A percentile compares a stretch with the other conserved stretches of the same genome.
phyloP scores from a whole-genome alignment of 495 filamentous ascomycete genomes.

The Lepidopterella palustris region DNA sequence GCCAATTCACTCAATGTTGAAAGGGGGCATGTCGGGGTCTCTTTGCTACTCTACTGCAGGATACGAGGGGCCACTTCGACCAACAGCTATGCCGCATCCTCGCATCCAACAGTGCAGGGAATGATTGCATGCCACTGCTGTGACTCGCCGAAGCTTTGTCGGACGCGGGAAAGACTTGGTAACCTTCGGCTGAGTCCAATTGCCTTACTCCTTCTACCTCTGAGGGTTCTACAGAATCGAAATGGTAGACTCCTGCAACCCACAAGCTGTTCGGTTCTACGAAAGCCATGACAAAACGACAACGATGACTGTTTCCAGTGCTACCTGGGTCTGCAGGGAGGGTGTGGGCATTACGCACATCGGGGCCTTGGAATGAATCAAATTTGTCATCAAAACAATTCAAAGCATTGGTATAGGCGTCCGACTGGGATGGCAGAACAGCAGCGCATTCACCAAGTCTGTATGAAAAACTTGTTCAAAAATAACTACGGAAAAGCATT shows the following conservation, averaged over 20 bases:
- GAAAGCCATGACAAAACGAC: slow-evolving; percentile 45
- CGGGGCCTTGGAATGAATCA: slow-evolving; percentile 45
- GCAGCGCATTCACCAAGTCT: background rate
- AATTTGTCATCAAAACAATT: slow-evolving; percentile 46
- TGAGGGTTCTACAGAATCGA: background rate
- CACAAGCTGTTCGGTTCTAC: slow-evolving; percentile 44
- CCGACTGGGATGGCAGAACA: slow-evolving; percentile 40
- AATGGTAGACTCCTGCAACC: slow-evolving; percentile 18
- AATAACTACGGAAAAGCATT: slow-evolving; percentile 40
- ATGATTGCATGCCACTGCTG: slow-evolving; percentile 16
- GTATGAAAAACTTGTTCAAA: slow-evolving; percentile 49
- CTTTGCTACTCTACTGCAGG: slow-evolving; percentile 14
- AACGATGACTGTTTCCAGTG: slow-evolving; percentile 48
- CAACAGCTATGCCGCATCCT: slow-evolving; percentile 27
- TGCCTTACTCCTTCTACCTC: background rate
- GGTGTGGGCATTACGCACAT: slow-evolving; percentile 36
- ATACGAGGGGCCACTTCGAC: slow-evolving; percentile 21
- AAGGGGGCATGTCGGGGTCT: slow-evolving; percentile 30
- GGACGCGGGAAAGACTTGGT: background rate
- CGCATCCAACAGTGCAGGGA: background rate
- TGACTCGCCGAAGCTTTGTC: slow-evolving; percentile 14
- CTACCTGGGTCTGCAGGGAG: slow-evolving; percentile 48
- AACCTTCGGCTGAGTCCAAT: background rate
- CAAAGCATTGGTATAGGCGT: slow-evolving; percentile 40
- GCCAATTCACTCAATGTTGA: slow-evolving; percentile 27